Base-by-base conservation (phyloP, 2,329 filamentous ascomycete genomes). In the Xylariaceae sp. region DNA sequence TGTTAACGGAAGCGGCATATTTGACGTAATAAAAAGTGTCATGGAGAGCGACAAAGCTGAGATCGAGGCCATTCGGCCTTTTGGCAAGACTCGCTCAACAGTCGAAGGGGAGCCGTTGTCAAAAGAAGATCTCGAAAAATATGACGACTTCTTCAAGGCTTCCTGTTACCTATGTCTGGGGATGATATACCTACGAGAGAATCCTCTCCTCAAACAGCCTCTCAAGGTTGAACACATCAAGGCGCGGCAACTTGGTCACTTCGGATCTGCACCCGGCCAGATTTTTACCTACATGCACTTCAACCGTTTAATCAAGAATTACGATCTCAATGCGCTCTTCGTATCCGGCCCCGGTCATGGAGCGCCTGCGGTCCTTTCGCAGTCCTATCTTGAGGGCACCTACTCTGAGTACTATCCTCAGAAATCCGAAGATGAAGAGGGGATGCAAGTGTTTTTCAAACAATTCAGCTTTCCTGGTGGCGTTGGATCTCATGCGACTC, bases 251-350 rank as follows among this genome's bases (percentile, higher is more conserved):
- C 67, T 92, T 2, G 88, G 88, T 38, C 88, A 92, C 66, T 92
- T 89, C 77, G 88, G 88, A 48, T 89, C 86, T 2, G 87, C 88
- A 45, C 84, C 88, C n/a, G 88, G 88, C 13, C 88, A 91, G 69
- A 84, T 87, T 53, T 91, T 92, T 71, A 88, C 87, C 33, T 91
- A 85, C 69, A 88, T 90, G 74, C 88, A 91, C 72, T 87, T 90
- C 77, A 91, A 91, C 70, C 84, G 87, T 33, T 73, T 91, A 53
- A 90, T 91, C 76, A 90, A 88, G 70, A 91, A 90, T 71, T 88
- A 90, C 63, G 81, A 89, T 58, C 73, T 91, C 45, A 79, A 92
- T 63, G 78, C 82, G 31, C 77, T 89, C 60, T 91, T 89, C 67
- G 75, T 92, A 52, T 89, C 86, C 2, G 88, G 88, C 6, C 88